Base-by-base conservation (phyloP, 1,139 yeast species). In the Maudiozyma humilis region DNA sequence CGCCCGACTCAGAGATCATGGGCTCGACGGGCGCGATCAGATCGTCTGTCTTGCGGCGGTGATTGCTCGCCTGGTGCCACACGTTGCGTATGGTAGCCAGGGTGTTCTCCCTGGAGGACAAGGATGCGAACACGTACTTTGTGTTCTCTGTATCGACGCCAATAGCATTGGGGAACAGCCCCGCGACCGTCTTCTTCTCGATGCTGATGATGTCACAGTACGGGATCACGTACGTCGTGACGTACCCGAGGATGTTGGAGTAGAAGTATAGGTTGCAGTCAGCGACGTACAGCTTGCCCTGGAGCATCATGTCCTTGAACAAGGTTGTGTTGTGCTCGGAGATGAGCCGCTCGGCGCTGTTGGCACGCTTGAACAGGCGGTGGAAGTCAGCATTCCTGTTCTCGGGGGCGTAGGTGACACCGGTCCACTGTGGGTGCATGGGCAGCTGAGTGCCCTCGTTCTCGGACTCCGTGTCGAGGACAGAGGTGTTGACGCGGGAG, bases 161-260 rank as follows among this genome's bases (percentile, higher is more conserved):
- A 59, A 84, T 78, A 2, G 87, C 88, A 59, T 82, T 83, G 12
- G 88, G 89, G 49, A 83, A 81, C 19, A 83, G 67, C 2, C 78
- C 83, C 0, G 88, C 87, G 0, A 88, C 82, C 4, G 79, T 73
- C 54, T 76, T 78, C 61, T 82, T 82, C 55, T 81, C 88, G 38
- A 83, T 74, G 54, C 79, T 82, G 17, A 81, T 76, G 34, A 83
- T 79, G 53, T 82, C 88, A 48, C 73, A 78, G 42, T 82, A 68
- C 1, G 88, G 84, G 6, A 83, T 75, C n/a, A 73, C 62, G 25
- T 82, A 59, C 49, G 78, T 76, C 6, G 88, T 82, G 1, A 79
- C 81, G 76, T 85, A 78, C 0, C 91, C 91, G 44, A 83, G 66
- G 45, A 83, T 79, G 52, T 82, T 82, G 0, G 88, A 79, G 51